phyloP scores from a whole-genome alignment of 78 protist species.

The Tieghemostelium lacteum region DNA sequence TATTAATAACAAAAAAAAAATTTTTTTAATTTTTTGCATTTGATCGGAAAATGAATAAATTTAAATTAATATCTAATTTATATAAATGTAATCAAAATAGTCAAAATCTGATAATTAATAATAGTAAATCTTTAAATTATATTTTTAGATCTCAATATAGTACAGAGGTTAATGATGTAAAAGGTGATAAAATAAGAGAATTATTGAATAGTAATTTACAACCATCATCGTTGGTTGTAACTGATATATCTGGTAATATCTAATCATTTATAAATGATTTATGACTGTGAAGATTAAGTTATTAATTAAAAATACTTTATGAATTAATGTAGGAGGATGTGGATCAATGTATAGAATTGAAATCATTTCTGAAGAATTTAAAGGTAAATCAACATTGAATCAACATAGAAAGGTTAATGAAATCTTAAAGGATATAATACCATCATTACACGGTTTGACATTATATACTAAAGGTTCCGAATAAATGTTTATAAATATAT shows the following conservation, averaged over 20 bases:
- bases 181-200: conserved; percentile 34
- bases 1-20: too few relatives aligned
- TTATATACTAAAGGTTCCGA: conserved; percentile 22
- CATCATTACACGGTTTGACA: conserved; percentile 66
- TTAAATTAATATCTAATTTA: too few relatives aligned
- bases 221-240: conserved; percentile 21
- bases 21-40: too few relatives aligned
- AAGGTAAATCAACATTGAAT: neutral
- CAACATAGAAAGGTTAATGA: conserved; percentile 61
- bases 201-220: neutral
- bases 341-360: conserved; percentile 72
- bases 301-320: too few relatives aligned
- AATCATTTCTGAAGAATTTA: conserved; percentile 23
- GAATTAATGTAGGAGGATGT: conserved; percentile 59
- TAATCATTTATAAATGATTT: too few relatives aligned
- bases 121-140: too few relatives aligned
- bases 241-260: conserved; percentile 71
- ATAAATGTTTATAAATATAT: neutral
- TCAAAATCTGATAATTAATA: too few relatives aligned
- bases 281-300: too few relatives aligned
- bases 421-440: conserved; percentile 39
- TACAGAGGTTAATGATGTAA: neutral
- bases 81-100: too few relatives aligned
- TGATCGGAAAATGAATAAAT: too few relatives aligned
- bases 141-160: too few relatives aligned